These are phyloP conservation scores for Metschnikowia noctiluminum DNA, from an alignment of 805 yeast genomes.

Conservation along the genomic window DNA sequence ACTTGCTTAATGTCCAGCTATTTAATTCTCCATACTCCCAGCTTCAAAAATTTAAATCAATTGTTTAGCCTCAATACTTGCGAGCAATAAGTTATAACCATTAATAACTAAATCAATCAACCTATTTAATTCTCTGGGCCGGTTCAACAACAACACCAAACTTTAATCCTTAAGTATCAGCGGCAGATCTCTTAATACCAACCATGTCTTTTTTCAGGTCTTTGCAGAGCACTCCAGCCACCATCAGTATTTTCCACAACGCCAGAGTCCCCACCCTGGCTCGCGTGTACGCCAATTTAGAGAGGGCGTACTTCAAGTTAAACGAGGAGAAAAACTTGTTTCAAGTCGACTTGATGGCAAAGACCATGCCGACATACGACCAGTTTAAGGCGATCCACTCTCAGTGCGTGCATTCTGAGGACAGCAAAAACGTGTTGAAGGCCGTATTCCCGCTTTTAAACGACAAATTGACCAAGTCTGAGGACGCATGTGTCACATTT, in stretches of 20 bases:
- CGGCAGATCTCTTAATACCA: no score
- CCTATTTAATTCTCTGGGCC: no score
- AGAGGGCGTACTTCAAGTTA: slow-evolving; percentile 28
- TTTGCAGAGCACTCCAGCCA: slow-evolving; percentile 40
- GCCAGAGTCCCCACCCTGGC: slow-evolving; percentile 31
- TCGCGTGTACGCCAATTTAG: slow-evolving; percentile 28
- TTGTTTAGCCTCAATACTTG: no score
- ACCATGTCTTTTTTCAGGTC: slow-evolving; percentile 41
- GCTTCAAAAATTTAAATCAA: no score
- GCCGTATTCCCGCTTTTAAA: slow-evolving; percentile 37
- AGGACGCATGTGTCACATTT: slow-evolving; percentile 22
- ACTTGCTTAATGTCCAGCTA: background rate
- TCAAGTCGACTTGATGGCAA: slow-evolving; percentile 34
- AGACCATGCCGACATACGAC: slow-evolving; percentile 42
- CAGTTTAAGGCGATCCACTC: slow-evolving; percentile 31
- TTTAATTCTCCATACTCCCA: no score
- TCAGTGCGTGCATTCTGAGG: slow-evolving; percentile 25
- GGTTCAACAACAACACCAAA: background rate
- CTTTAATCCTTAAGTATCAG: no score
- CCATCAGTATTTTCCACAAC: slow-evolving; percentile 41
- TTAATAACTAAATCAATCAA: no score
- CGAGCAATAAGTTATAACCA: no score
- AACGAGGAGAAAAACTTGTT: slow-evolving; percentile 31
- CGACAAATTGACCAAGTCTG: slow-evolving; percentile 20
- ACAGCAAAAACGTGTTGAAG: slow-evolving; percentile 25